phyloP scores from a whole-genome alignment of 805 yeast genomes.

The Candida xyloterini region DNA sequence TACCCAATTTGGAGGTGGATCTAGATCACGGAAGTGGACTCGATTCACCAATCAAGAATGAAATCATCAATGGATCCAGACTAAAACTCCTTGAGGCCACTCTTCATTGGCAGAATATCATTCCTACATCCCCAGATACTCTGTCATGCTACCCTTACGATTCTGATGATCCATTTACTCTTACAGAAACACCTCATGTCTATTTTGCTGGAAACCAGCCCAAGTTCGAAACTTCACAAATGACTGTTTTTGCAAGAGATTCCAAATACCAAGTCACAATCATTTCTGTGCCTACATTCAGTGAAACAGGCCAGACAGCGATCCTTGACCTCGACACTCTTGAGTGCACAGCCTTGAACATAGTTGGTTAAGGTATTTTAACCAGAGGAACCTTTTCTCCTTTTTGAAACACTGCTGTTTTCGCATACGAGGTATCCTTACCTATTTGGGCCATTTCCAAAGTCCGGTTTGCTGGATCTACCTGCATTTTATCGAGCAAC shows the following conservation, averaged over 20 bases:
- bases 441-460: constrained; percentile 49
- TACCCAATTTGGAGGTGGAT: constrained; percentile 36
- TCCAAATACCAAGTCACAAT: constrained; percentile 27
- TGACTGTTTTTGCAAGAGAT: constrained; percentile 36
- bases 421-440: constrained; percentile 60
- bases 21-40: constrained; percentile 20
- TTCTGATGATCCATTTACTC: constrained; percentile 73
- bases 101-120: constrained; percentile 77
- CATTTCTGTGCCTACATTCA: constrained; percentile 70
- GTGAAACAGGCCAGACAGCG: constrained; percentile 60
- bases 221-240: constrained; percentile 45
- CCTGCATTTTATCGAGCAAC: constrained; percentile 64
- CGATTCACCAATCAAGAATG: constrained; percentile 26
- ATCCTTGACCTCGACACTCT: constrained; percentile 57
- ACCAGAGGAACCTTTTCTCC: constrained; percentile 33
- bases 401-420: constrained; percentile 34
- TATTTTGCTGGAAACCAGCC: constrained; percentile 86
- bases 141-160: constrained; percentile 83
- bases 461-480: constrained; percentile 40
- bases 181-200: constrained; percentile 81
- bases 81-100: constrained; percentile 62
- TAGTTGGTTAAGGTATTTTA: constrained; percentile 23
- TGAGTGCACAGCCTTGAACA: constrained; percentile 48
- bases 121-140: constrained; percentile 97
- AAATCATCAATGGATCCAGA: constrained; percentile 53